These are phyloP conservation scores for Hericium coralloides DNA, from an alignment of 768 basidiomycete species.

Conservation along the genomic window DNA sequence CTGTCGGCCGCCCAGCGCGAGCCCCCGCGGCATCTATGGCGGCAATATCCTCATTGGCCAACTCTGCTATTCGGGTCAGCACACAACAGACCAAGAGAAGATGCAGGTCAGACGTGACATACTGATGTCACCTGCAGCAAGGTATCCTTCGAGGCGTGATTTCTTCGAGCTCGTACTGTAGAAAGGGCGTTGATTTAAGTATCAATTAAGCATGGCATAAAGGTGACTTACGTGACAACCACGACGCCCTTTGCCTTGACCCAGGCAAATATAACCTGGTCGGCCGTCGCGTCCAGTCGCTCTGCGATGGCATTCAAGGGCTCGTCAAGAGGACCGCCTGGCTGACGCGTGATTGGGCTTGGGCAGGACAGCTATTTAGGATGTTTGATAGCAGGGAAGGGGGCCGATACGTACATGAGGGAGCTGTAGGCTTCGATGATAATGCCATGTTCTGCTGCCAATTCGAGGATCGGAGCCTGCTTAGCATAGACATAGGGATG, in stretches of 20 bases:
- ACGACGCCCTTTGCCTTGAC: conserved; percentile 59
- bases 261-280: conserved; percentile 70
- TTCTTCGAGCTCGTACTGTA: conserved; percentile 60
- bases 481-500: conserved; percentile 60
- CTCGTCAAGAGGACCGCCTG: conserved; percentile 57
- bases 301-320: conserved; percentile 47
- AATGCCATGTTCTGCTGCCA: conserved; percentile 46
- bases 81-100: neutral
- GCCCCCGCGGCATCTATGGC: conserved; percentile 51
- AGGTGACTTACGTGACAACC: conserved; percentile 43
- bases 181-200: neutral
- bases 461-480: conserved; percentile 50
- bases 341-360: conserved; percentile 50
- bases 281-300: conserved; percentile 40
- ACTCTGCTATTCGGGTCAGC: conserved; percentile 23
- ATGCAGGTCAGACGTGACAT: conserved; percentile 9
- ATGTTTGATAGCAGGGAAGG: neutral
- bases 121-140: conserved; percentile 60
- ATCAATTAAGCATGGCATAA: neutral
- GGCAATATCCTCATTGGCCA: conserved; percentile 42
- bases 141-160: conserved; percentile 55
- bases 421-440: conserved; percentile 66
- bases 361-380: neutral
- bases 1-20: conserved; percentile 20
- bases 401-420: conserved; percentile 39